Percentiles rank a stretch among this genome's conserved stretches.
Conservation (phyloP, 148 eudicot genomes). For the Fagopyrum tataricum region DNA sequence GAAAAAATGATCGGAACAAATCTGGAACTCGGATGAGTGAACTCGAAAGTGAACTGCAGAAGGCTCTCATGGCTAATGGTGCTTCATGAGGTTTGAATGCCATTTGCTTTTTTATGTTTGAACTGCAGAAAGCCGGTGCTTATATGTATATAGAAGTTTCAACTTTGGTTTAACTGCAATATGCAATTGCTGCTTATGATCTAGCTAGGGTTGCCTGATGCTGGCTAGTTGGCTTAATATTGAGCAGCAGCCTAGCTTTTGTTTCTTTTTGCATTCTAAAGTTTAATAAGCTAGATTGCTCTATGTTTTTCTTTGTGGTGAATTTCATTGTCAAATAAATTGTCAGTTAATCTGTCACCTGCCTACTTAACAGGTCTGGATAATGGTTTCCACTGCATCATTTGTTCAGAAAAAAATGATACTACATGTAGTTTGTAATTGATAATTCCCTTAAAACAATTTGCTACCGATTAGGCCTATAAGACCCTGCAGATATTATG, state of each 20-base stretch:
- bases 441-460: too few species aligned
- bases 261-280: background rate
- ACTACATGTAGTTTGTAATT: too few species aligned
- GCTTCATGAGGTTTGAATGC: conserved; percentile 32
- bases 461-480: too few species aligned
- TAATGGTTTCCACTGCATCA: background rate
- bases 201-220: background rate
- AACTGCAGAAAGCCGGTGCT: conserved; percentile 1
- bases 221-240: background rate
- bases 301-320: background rate
- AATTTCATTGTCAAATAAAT: background rate
- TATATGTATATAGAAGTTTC: conserved; percentile 9
- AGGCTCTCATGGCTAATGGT: conserved; percentile 82
- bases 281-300: background rate
- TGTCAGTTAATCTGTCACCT: background rate
- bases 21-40: conserved; percentile 27
- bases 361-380: background rate
- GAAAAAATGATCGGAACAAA: conserved; percentile 35
- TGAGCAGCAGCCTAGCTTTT: background rate
- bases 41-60: conserved; percentile 76
- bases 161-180: background rate
- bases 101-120: conserved; percentile 1
- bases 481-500: too few species aligned
- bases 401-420: too few species aligned
- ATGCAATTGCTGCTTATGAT: conserved; percentile 7